A percentile compares a stretch with the other conserved stretches of the same genome.
phyloP scores from a whole-genome alignment of 2,329 filamentous ascomycete species.

The Aspergillus eucalypticola region DNA sequence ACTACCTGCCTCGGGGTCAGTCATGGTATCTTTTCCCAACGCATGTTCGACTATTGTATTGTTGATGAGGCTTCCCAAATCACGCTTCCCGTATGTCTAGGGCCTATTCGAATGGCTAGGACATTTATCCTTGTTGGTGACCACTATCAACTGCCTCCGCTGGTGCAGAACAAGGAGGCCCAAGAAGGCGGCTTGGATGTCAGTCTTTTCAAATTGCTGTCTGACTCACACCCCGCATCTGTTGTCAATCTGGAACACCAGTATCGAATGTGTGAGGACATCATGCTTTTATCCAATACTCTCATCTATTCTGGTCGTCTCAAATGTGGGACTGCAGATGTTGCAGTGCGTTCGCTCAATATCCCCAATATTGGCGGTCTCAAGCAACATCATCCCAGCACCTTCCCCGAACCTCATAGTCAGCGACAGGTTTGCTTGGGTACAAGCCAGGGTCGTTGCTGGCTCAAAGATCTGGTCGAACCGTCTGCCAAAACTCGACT shows the following conservation, averaged over 20 bases:
- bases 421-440: slow-evolving; percentile 57
- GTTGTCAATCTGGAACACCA: slow-evolving; percentile 93
- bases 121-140: slow-evolving; percentile 96
- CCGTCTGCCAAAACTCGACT: slow-evolving; percentile 77
- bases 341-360: slow-evolving; percentile 68
- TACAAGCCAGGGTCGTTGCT: slow-evolving; percentile 60
- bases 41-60: slow-evolving; percentile 96
- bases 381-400: slow-evolving; percentile 55
- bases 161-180: slow-evolving; percentile 90
- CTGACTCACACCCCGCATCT: slow-evolving; percentile 80
- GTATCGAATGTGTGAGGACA: slow-evolving; percentile 97
- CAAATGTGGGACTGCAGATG: slow-evolving; percentile 78
- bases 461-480: slow-evolving; percentile 71
- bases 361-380: slow-evolving; percentile 68
- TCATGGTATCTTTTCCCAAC: slow-evolving; percentile 82
- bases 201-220: slow-evolving; percentile 90
- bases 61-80: slow-evolving; percentile 98
- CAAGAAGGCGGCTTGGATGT: slow-evolving; percentile 83
- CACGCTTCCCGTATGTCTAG: slow-evolving; percentile 89
- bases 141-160: slow-evolving; percentile 90
- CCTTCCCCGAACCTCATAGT: slow-evolving; percentile 21
- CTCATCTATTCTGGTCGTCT: slow-evolving; percentile 90
- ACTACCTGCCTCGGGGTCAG: slow-evolving; percentile 93
- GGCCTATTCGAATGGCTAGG: slow-evolving; percentile 86
- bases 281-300: slow-evolving; percentile 90